A percentile compares a stretch with the other conserved stretches of the same genome.
These are phyloP conservation scores for Gyromitra esculenta DNA, from an alignment of 2,329 filamentous ascomycete genomes.

Conservation along the genomic window DNA sequence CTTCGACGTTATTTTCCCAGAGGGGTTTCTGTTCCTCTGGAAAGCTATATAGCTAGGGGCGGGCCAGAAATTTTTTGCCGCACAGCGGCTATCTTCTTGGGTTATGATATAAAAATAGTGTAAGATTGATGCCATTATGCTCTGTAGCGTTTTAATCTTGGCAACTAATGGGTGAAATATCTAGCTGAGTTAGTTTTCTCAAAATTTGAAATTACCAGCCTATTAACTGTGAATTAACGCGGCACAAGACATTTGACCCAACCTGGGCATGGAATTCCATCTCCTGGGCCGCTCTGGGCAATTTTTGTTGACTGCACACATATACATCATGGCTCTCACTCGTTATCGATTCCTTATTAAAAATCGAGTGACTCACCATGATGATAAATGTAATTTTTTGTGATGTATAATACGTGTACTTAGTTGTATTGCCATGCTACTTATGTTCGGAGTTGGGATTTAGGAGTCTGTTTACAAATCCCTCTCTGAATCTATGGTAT, in stretches of 20 bases:
- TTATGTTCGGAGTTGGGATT: not conserved
- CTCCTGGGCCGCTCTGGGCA: not conserved
- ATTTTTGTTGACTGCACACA: not conserved
- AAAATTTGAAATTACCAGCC: not conserved
- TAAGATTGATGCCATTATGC: not conserved
- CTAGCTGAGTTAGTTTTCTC: not conserved
- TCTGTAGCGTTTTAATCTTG: not conserved
- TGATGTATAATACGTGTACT: not conserved
- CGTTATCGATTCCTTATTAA: not conserved
- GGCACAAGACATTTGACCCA: too few species aligned
- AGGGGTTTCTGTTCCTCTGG: slow-evolving; percentile 2
- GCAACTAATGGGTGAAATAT: not conserved
- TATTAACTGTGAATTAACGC: too few species aligned
- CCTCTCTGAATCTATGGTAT: not conserved
- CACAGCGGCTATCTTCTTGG: not conserved
- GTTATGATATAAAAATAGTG: not conserved
- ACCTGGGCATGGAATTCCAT: not conserved
- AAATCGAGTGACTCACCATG: slow-evolving; percentile 14
- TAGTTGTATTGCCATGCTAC: not conserved
- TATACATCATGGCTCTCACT: not conserved
- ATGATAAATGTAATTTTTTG: not conserved
- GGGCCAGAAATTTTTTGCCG: slow-evolving; percentile 1
- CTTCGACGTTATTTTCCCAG: slow-evolving; percentile 42
- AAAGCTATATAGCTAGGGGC: slow-evolving; percentile 15
- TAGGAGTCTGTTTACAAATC: not conserved